Evolutionary conservation across 441 rosid genomes (phyloP), one percentile per base, ranked within the genome.

Genomic region (Erodium moschatum): DNA sequence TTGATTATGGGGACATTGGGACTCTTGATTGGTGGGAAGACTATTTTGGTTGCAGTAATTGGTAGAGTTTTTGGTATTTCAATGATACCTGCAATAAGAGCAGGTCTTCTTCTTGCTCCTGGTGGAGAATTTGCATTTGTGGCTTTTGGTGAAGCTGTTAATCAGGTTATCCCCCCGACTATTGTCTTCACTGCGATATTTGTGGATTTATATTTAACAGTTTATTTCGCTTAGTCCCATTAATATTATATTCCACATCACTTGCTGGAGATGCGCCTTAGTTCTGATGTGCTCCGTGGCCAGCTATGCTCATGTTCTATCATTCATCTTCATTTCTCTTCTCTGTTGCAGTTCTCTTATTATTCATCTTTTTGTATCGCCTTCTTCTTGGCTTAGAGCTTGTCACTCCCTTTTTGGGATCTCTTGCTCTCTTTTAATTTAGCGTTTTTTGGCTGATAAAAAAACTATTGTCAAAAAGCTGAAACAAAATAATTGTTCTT

Each of bases 61-160:
- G 98, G 97, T 35, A 87, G 68, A 74, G 35, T 86, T 72, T 94
- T 91, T 66, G 98, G 98, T 68, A 75, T 94, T 79, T 94, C 98
- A 38, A 65, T 91, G 70, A 85, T 94, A 80, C 86, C 98, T 81
- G 93, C 94, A 67, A 79, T 87, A 75, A 86, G 98, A 76, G 87
- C 76, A 16, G 98, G 98, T 71, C 96, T 94, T 76, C 97, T 94
- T 82, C 96, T 94, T 67, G 99, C 99, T 73, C 99, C 99, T 1
- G 99, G 99, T 33, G 98, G 99, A 78, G 99, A 94, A 76, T 94
- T 94, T 48, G 99, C 99, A 66, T 94, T 94, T 78, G 99, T 94
- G 81, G 99, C 99, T 72, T 94, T 94, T 67, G 99, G 99, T 72
- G 99, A 94, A 82, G 97, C 99, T 44, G 97, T 91, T 78, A 94